A percentile compares a stretch with the other conserved stretches of the same genome.
Conservation (phyloP, 768 basidiomycete species). For the Rhodotorula sphaerocarpa region DNA sequence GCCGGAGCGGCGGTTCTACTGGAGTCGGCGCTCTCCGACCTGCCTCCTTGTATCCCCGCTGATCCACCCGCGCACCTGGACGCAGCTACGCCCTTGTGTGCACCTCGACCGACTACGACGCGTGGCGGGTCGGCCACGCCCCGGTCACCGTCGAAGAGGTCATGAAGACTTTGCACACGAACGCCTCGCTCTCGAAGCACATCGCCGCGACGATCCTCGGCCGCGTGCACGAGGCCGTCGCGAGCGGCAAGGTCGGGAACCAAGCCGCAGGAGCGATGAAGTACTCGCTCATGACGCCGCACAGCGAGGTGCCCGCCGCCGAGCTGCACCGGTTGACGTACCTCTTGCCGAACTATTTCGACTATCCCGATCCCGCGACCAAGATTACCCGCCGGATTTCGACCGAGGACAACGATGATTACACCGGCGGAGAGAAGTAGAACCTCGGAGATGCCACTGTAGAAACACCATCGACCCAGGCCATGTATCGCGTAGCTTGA, state of each 20-base stretch:
- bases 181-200: conserved; percentile 75
- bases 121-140: conserved; percentile 73
- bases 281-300: conserved; percentile 68
- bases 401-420: neutral
- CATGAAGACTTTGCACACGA: conserved; percentile 73
- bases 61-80: too few species aligned
- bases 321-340: conserved; percentile 63
- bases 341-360: conserved; percentile 71
- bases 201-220: conserved; percentile 45
- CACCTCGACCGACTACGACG: conserved; percentile 79
- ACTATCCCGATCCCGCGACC: conserved; percentile 24
- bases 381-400: neutral
- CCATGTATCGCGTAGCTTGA: too few species aligned
- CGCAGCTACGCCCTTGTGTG: conserved; percentile 85
- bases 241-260: conserved; percentile 53
- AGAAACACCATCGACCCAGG: too few species aligned
- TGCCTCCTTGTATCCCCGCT: neutral
- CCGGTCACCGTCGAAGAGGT: conserved; percentile 87
- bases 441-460: neutral
- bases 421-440: neutral
- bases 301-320: conserved; percentile 51
- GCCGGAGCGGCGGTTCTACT: neutral
- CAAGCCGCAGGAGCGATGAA: conserved; percentile 76
- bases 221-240: conserved; percentile 51
- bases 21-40: neutral